These are phyloP conservation scores for Ogataea henricii DNA, from an alignment of 805 yeast genomes.

Conservation along the genomic window DNA sequence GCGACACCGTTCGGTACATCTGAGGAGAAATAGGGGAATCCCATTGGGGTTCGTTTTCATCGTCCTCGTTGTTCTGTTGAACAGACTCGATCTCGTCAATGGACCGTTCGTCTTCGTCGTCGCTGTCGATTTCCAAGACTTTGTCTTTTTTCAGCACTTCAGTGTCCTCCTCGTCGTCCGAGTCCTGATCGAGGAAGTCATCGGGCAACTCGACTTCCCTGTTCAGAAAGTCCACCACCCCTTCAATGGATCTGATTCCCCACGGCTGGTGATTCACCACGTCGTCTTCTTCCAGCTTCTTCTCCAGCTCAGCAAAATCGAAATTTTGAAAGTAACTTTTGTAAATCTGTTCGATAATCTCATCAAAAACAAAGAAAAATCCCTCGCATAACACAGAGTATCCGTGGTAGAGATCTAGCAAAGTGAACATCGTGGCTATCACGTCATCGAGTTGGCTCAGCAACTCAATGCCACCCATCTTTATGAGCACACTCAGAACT, in stretches of 20 bases:
- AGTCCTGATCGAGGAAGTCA: constrained; percentile 7
- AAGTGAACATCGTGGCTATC: constrained; percentile 64
- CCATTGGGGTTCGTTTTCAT: constrained; percentile 50
- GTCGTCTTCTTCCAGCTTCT: constrained; percentile 25
- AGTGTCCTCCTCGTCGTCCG: constrained; percentile 19
- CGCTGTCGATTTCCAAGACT: constrained; percentile 33
- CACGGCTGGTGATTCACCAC: constrained; percentile 49
- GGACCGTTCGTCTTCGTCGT: constrained; percentile 42
- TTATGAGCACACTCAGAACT: constrained; percentile 67
- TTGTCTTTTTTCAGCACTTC: constrained; percentile 25
- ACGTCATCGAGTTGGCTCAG: constrained; percentile 72
- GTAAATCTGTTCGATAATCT: constrained; percentile 51
- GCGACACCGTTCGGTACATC: constrained; percentile 59
- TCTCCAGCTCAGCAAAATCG: constrained; percentile 27
- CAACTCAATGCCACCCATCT: constrained; percentile 67
- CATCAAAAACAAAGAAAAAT: constrained; percentile 69
- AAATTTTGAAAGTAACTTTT: constrained; percentile 36
- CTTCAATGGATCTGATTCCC: constrained; percentile 53
- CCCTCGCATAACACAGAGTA: constrained; percentile 72
- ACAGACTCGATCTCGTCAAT: constrained; percentile 37
- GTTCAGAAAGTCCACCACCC: constrained; percentile 47
- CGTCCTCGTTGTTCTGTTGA: constrained; percentile 26
- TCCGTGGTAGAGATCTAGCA: constrained; percentile 84
- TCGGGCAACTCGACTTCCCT: constrained; percentile 33
- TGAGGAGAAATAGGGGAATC: constrained; percentile 61